Percentiles rank a stretch among this genome's conserved stretches.
These are phyloP conservation scores for Ambrosiella beaveri DNA, from an alignment of 2,329 filamentous ascomycete species.

Conservation along the genomic window DNA sequence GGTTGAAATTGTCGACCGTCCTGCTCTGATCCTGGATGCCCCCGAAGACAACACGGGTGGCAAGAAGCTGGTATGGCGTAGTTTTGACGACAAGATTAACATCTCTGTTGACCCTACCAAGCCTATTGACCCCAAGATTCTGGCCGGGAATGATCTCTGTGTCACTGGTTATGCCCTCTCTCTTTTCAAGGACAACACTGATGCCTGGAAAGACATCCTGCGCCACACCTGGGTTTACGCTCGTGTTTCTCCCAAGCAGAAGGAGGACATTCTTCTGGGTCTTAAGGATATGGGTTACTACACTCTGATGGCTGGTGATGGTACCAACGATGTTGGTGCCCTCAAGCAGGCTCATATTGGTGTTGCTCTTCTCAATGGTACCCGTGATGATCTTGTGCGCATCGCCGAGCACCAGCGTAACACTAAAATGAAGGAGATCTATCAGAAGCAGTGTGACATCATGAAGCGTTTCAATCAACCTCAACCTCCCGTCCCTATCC, in stretches of 20 bases:
- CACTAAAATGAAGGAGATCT: slow-evolving; percentile 96
- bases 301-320: slow-evolving; percentile 95
- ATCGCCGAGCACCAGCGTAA: slow-evolving; percentile 89
- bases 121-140: slow-evolving; percentile 62
- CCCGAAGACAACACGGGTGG: slow-evolving; percentile 76
- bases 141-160: slow-evolving; percentile 79
- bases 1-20: slow-evolving; percentile 93
- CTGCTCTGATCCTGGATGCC: slow-evolving; percentile 85
- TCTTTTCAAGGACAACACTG: slow-evolving; percentile 62
- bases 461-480: slow-evolving; percentile 95
- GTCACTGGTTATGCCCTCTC: slow-evolving; percentile 86
- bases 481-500: slow-evolving; percentile 70
- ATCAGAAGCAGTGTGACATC: slow-evolving; percentile 83
- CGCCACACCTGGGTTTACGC: slow-evolving; percentile 95
- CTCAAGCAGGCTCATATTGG: slow-evolving; percentile 97
- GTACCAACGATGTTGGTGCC: slow-evolving; percentile 94
- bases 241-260: slow-evolving; percentile 94
- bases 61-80: slow-evolving; percentile 79
- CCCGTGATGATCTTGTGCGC: slow-evolving; percentile 72
- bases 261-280: slow-evolving; percentile 93
- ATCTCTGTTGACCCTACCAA: slow-evolving; percentile 73
- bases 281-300: slow-evolving; percentile 95
- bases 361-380: slow-evolving; percentile 88
- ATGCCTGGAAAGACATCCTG: slow-evolving; percentile 59
- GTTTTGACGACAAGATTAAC: slow-evolving; percentile 74